These are phyloP conservation scores for Chalciporus pseudorubinellus DNA, from an alignment of 768 basidiomycete genomes.

Conservation along the genomic window DNA sequence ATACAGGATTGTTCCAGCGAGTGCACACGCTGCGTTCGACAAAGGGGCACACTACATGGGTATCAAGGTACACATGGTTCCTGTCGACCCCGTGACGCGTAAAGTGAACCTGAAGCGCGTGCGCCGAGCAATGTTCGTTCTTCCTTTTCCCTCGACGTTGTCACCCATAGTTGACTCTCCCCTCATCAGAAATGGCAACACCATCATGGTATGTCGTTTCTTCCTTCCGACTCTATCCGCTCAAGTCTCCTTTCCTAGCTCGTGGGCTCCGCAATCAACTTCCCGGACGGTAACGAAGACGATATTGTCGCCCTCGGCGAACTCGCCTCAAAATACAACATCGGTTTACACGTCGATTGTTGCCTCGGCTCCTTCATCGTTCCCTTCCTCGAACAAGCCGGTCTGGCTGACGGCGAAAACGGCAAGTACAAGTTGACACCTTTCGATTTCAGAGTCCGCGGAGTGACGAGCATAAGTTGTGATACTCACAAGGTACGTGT, in stretches of 20 bases:
- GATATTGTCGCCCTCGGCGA: slow-evolving; percentile 76
- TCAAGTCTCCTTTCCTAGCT: slow-evolving; percentile 42
- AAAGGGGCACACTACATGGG: slow-evolving; percentile 87
- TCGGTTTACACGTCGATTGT: slow-evolving; percentile 93
- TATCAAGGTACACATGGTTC: slow-evolving; percentile 86
- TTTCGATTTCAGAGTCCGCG: slow-evolving; percentile 89
- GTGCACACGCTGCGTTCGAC: slow-evolving; percentile 93
- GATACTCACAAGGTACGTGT: slow-evolving; percentile 84
- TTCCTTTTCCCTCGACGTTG: neutral
- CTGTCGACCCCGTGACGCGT: slow-evolving; percentile 74
- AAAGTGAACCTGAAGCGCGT: slow-evolving; percentile 76
- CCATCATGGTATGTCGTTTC: slow-evolving; percentile 64
- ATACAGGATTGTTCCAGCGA: slow-evolving; percentile 72
- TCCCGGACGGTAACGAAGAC: slow-evolving; percentile 84
- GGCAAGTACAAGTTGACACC: slow-evolving; percentile 56
- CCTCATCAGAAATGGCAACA: slow-evolving; percentile 69
- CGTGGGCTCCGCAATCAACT: slow-evolving; percentile 84
- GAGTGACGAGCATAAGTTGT: slow-evolving; percentile 93
- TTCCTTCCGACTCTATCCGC: neutral
- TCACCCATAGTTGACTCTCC: neutral
- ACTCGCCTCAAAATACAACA: slow-evolving; percentile 69
- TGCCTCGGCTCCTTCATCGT: slow-evolving; percentile 93
- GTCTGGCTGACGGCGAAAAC: slow-evolving; percentile 57
- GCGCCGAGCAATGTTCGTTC: slow-evolving; percentile 79
- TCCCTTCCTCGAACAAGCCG: slow-evolving; percentile 83